These are phyloP conservation scores for Delitschia confertaspora DNA, from an alignment of 495 filamentous ascomycete genomes.

Conservation along the genomic window DNA sequence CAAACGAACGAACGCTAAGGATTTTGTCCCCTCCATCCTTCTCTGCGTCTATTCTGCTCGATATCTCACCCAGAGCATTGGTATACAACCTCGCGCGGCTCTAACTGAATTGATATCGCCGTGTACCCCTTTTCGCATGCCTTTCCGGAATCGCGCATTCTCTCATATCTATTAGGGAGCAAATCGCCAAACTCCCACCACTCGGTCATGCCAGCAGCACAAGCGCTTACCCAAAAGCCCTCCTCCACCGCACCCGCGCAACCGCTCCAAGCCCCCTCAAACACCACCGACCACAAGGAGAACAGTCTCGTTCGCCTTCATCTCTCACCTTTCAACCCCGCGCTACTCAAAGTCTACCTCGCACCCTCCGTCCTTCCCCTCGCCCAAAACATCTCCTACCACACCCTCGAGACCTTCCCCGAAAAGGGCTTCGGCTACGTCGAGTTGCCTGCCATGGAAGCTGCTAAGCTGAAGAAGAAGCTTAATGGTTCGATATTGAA, in stretches of 20 bases:
- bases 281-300: constrained; percentile 10
- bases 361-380: constrained; percentile 54
- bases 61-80: neutral
- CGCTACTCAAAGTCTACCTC: constrained; percentile 59
- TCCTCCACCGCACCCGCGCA: too few relatives aligned
- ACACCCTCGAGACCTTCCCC: constrained; percentile 73
- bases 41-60: neutral
- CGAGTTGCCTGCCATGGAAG: constrained; percentile 68
- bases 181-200: neutral
- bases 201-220: constrained; percentile 14
- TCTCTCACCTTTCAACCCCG: constrained; percentile 71
- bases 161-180: neutral
- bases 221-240: constrained; percentile 3
- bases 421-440: constrained; percentile 86
- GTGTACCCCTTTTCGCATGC: too few relatives aligned
- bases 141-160: too few relatives aligned
- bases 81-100: too few relatives aligned
- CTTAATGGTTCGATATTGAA: constrained; percentile 82
- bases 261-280: constrained; percentile 1
- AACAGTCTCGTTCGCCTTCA: constrained; percentile 44
- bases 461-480: constrained; percentile 82
- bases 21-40: neutral
- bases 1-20: constrained; percentile 1
- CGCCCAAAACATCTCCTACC: constrained; percentile 78
- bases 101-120: too few relatives aligned